Conservation (phyloP, 2,329 filamentous ascomycete genomes). For the Tolypocladium guangdongense region DNA sequence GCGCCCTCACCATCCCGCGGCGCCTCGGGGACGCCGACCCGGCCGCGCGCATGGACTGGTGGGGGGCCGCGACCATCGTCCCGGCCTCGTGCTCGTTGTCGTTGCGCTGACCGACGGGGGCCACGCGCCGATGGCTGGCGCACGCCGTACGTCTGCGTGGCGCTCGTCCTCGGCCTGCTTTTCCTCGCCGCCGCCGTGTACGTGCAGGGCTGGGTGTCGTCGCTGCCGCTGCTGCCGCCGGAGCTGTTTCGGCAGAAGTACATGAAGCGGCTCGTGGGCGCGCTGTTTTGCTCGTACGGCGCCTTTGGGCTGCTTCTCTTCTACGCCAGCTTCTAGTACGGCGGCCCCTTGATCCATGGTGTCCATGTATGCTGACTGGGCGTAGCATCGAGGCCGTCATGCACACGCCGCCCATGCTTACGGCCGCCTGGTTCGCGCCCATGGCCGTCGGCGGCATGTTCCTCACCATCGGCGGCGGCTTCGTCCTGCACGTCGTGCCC, state of each 20-base stretch:
- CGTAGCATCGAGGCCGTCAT: constrained; percentile 49
- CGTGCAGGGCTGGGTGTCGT: constrained; percentile 60
- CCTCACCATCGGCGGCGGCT: constrained; percentile 50
- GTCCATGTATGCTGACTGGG: not conserved
- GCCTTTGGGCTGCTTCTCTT: constrained; percentile 58
- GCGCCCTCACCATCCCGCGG: constrained; percentile 27
- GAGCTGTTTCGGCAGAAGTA: constrained; percentile 60
- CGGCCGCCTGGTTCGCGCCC: constrained; percentile 59
- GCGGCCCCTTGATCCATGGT: constrained; percentile 1
- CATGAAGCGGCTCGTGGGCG: constrained; percentile 51
- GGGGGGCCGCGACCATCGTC: constrained; percentile 49
- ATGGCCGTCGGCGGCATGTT: constrained; percentile 58
- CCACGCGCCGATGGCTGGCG: constrained; percentile 59
- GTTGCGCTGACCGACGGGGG: constrained; percentile 66
- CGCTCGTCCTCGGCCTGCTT: constrained; percentile 51
- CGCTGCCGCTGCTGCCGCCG: constrained; percentile 56
- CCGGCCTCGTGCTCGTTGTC: constrained; percentile 58
- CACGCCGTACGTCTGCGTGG: constrained; percentile 61
- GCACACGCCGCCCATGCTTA: constrained; percentile 45
- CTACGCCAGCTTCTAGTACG: constrained; percentile 58
- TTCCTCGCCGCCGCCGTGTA: constrained; percentile 52
- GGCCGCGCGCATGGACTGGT: constrained; percentile 53
- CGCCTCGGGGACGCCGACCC: constrained; percentile 14
- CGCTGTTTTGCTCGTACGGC: constrained; percentile 58
- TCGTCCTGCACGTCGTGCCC: constrained; percentile 55